Evolutionary conservation across 108 stramenopile genomes (phyloP).

Genomic region (Skeletonema costatum): DNA sequence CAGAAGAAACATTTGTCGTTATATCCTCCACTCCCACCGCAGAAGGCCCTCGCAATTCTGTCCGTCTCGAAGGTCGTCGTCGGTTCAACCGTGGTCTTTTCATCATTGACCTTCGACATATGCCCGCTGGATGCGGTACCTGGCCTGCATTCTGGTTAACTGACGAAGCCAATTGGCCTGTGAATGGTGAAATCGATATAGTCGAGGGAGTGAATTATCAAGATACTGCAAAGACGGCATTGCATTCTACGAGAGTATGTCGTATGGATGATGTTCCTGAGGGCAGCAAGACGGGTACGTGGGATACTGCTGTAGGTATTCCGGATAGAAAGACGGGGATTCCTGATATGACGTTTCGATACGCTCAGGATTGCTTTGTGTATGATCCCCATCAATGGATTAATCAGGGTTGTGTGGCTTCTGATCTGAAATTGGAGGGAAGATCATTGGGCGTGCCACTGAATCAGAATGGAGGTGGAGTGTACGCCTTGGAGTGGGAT

Average conservation of each 20-base stretch:
- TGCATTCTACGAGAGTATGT: slow-evolving; percentile 64
- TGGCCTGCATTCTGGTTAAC: slow-evolving; percentile 94
- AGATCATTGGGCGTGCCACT: slow-evolving; percentile 74
- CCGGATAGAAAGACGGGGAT: slow-evolving; percentile 74
- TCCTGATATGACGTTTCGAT: slow-evolving; percentile 64
- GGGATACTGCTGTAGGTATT: slow-evolving; percentile 88
- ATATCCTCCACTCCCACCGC: slow-evolving; percentile 66
- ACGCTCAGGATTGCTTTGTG: slow-evolving; percentile 81
- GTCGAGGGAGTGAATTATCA: slow-evolving; percentile 88
- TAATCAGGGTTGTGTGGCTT: slow-evolving; percentile 91
- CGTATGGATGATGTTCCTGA: slow-evolving; percentile 59
- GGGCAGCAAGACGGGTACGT: slow-evolving; percentile 74
- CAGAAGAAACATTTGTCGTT: slow-evolving; percentile 75
- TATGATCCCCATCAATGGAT: slow-evolving; percentile 92
- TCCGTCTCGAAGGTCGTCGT: slow-evolving; percentile 76
- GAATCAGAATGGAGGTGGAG: slow-evolving; percentile 85
- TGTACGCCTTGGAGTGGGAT: slow-evolving; percentile 91
- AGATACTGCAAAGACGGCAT: slow-evolving; percentile 81
- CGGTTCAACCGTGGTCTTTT: slow-evolving; percentile 85
- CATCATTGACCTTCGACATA: slow-evolving; percentile 76
- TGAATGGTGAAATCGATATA: slow-evolving; percentile 90
- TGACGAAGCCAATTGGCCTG: slow-evolving; percentile 83
- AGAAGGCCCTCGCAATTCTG: slow-evolving; percentile 76
- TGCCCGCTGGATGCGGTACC: slow-evolving; percentile 87
- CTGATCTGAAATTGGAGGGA: slow-evolving; percentile 54